Evolutionary conservation across 192 early-diverging fungal species (phyloP).

Genomic region (Phycomyces nitens): DNA sequence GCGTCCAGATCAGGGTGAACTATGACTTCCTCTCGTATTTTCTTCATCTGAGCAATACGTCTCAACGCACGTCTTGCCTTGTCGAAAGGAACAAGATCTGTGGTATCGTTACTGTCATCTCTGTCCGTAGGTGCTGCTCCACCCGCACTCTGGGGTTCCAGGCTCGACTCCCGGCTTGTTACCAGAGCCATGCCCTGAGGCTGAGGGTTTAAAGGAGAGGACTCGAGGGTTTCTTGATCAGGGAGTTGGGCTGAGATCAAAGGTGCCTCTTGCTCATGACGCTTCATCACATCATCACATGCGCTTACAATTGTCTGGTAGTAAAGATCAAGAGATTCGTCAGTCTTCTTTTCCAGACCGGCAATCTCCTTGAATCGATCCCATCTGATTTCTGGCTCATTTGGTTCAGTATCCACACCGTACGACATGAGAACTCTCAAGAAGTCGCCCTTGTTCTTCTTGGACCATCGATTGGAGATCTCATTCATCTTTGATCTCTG

Average conservation of each 20-base stretch:
- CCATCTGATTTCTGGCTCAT: slow-evolving; percentile 50
- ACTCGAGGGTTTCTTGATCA: slow-evolving; percentile 4
- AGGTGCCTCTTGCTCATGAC: slow-evolving; percentile 10
- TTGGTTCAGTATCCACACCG: slow-evolving; percentile 47
- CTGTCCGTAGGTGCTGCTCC: slow-evolving; percentile 31
- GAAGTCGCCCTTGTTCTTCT: slow-evolving; percentile 53
- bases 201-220: not conserved
- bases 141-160: slow-evolving; percentile 35
- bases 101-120: slow-evolving; percentile 28
- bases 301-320: slow-evolving; percentile 55
- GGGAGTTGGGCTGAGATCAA: slow-evolving; percentile 17
- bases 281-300: slow-evolving; percentile 58
- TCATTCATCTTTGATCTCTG: slow-evolving; percentile 40
- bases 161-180: slow-evolving; percentile 33
- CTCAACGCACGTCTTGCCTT: slow-evolving; percentile 69
- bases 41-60: slow-evolving; percentile 66
- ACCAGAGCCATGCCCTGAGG: slow-evolving; percentile 1
- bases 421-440: slow-evolving; percentile 53
- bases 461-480: slow-evolving; percentile 47
- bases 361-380: slow-evolving; percentile 66
- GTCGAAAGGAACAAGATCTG: slow-evolving; percentile 62
- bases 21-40: slow-evolving; percentile 61
- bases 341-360: slow-evolving; percentile 60
- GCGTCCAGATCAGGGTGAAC: slow-evolving; percentile 50
- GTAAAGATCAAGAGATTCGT: slow-evolving; percentile 66